Evolutionary conservation across 1,139 yeast species (phyloP), one percentile per base, ranked within the genome.

Genomic region (Sugiyamaella japonica): DNA sequence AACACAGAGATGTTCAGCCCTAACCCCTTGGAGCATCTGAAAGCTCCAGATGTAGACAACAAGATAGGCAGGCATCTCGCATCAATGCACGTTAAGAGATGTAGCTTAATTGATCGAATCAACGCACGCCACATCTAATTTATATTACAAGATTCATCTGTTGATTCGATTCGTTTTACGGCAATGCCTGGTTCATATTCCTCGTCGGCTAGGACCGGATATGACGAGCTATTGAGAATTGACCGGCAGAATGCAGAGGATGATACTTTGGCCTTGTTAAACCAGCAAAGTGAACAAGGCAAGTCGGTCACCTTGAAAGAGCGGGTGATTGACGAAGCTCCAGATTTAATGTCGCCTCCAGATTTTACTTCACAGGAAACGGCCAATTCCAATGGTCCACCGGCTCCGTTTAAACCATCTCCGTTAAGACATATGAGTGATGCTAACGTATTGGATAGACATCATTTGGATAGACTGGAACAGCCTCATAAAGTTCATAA

Each of bases 191-290:
- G n/a, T 7, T 28, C 49, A 6, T 39, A 25, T 7, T 23, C 39
- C 12, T 29, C 45, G 28, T 48, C 46, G 40, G 48, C 52, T 13
- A 32, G 51, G n/a, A 52, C 52, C 9, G 55, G 55, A n/a, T 52
- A 52, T 32, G 55, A 52, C 36, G 48, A 47, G 25, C 45, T 52
- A 9, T n/a, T 52, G n/a, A 41, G 16, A 9, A 16, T 52, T 34
- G 55, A 52, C 29, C 42, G 52, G 15, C 25, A 48, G 41, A 42
- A 37, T 5, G 50, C 42, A 12, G 55, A 42, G 32, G 47, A 53
- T 34, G 41, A 20, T n/a, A 34, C 38, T 15, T 36, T 28, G 23
- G 34, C 48, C 1, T 44, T 44, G 29, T 23, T 44, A 9, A n/a
- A 10, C 3, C 46, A 41, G 12, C 17, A 12, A 12, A 15, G 15